These are phyloP conservation scores for Phialophora tarda DNA, from an alignment of 2,329 filamentous ascomycete species.

Conservation along the genomic window DNA sequence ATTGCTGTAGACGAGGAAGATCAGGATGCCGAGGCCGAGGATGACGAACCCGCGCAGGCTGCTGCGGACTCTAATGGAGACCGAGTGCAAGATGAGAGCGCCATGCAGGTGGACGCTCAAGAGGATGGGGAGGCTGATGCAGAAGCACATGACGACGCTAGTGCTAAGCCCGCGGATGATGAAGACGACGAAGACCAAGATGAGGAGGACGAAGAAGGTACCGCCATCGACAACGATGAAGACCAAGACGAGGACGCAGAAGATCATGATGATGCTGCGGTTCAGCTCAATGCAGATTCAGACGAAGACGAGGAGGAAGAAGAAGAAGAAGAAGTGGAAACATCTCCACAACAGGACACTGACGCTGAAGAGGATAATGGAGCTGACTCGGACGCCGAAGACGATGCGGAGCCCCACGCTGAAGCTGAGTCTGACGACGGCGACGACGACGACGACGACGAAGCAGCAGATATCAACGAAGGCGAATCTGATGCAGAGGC, in stretches of 20 bases:
- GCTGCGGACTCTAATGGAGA: constrained; percentile 26
- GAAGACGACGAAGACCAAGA: constrained; percentile 25
- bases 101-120: constrained; percentile 24
- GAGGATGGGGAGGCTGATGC: constrained; percentile 29
- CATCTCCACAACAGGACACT: constrained; percentile 13
- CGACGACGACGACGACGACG: constrained; percentile 24
- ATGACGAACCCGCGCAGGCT: constrained; percentile 27
- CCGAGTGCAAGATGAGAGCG: constrained; percentile 30
- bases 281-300: constrained; percentile 22
- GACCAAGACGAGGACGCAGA: constrained; percentile 24
- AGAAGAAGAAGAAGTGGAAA: constrained; percentile 40
- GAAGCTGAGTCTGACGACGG: constrained; percentile 21
- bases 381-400: constrained; percentile 17
- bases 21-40: constrained; percentile 45
- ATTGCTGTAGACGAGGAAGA: constrained; percentile 33
- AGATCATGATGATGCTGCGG: constrained; percentile 22
- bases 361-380: constrained; percentile 27
- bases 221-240: constrained; percentile 9
- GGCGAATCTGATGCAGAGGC: constrained; percentile 24
- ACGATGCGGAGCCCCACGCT: constrained; percentile 5
- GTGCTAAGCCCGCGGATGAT: constrained; percentile 15
- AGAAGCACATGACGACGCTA: constrained; percentile 15
- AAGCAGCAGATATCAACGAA: constrained; percentile 21
- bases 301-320: constrained; percentile 34
- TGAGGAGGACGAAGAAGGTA: constrained; percentile 6